Conservation (phyloP, 148 eudicot genomes). For the Hydrangea macrophylla region DNA sequence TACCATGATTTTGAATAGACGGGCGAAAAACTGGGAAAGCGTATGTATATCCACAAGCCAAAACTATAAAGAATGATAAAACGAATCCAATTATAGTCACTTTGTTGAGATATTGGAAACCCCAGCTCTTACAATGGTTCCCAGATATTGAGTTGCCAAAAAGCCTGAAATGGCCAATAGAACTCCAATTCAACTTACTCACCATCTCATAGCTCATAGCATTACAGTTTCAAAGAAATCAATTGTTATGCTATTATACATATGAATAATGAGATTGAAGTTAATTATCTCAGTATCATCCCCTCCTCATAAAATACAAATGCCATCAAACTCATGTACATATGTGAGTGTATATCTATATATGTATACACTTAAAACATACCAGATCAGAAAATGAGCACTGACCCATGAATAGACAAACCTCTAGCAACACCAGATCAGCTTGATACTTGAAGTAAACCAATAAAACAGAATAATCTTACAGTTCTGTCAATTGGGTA, state of each 20-base stretch:
- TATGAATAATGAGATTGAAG: neutral
- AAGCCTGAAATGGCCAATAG: constrained; percentile 35
- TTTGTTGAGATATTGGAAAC: constrained; percentile 35
- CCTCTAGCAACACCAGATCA: no score
- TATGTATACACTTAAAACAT: no score
- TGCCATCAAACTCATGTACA: no score
- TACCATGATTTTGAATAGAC: constrained; percentile 24
- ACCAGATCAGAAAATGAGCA: no score
- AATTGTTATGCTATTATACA: neutral
- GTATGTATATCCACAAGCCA: constrained; percentile 44
- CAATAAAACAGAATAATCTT: no score
- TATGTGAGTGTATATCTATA: no score
- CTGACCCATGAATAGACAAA: no score
- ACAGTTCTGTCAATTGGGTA: no score
- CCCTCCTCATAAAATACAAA: no score
- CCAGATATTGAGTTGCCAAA: constrained; percentile 33
- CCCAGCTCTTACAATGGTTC: constrained; percentile 33
- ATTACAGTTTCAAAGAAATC: neutral
- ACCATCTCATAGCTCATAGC: constrained; percentile 2
- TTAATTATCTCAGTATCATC: neutral
- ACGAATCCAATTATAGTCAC: constrained; percentile 33
- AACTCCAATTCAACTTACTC: constrained; percentile 33
- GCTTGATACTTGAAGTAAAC: no score
- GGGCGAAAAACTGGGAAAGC: constrained; percentile 30
- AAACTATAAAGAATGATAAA: constrained; percentile 38